phyloP scores from a whole-genome alignment of 2,329 filamentous ascomycete species.

The Aspergillus japonicus region DNA sequence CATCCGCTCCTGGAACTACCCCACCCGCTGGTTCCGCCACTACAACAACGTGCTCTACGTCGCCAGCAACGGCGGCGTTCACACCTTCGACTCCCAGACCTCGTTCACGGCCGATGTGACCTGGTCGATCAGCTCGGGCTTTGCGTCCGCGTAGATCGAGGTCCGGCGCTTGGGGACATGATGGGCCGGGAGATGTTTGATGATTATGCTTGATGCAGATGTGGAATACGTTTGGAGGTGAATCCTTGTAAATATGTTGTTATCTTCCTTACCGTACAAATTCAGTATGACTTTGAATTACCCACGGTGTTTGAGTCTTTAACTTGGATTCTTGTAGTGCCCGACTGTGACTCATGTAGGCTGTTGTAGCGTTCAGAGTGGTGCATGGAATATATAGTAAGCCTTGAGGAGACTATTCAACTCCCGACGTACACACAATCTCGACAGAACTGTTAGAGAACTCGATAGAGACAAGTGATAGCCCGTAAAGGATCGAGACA shows the following conservation, averaged over 20 bases:
- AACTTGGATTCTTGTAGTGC: too few species aligned
- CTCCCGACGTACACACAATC: too few species aligned
- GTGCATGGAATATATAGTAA: too few species aligned
- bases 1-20: slow-evolving; percentile 60
- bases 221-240: too few species aligned
- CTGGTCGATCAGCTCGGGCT: slow-evolving; percentile 48
- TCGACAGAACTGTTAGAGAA: too few species aligned
- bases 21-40: slow-evolving; percentile 60
- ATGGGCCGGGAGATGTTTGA: background rate
- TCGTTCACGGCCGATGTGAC: slow-evolving; percentile 58
- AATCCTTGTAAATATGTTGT: background rate
- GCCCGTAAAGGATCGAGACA: too few species aligned
- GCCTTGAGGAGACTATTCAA: too few species aligned
- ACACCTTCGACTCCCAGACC: slow-evolving; percentile 51
- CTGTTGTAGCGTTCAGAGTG: too few species aligned
- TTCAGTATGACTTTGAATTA: too few species aligned
- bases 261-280: background rate
- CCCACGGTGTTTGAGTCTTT: too few species aligned
- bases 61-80: slow-evolving; percentile 57
- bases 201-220: background rate
- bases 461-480: too few species aligned
- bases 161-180: background rate
- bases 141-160: slow-evolving; percentile 37
- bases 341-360: too few species aligned
- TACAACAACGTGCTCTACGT: slow-evolving; percentile 49